phyloP scores from a whole-genome alignment of 1,139 yeast species.

The Scheffersomyces lignicola region DNA sequence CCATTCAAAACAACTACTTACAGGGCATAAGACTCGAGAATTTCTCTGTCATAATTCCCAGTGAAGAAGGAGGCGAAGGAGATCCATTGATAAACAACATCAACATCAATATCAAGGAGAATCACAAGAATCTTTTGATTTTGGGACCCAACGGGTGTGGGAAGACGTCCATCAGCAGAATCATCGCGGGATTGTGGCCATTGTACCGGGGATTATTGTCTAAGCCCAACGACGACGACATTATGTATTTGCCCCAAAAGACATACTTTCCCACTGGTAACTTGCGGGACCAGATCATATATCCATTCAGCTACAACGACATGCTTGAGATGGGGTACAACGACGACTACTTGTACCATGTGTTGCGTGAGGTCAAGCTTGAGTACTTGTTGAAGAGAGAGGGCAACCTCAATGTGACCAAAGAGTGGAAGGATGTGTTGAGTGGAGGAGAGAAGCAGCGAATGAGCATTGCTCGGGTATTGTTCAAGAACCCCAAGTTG shows the following conservation, averaged over 20 bases:
- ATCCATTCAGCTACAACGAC: constrained; percentile 77
- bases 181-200: constrained; percentile 92
- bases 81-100: constrained; percentile 55
- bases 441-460: constrained; percentile 97
- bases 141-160: constrained; percentile 91
- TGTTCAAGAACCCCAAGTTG: constrained; percentile 78
- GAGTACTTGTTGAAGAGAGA: constrained; percentile 72
- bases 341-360: constrained; percentile 68
- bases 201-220: constrained; percentile 79
- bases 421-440: constrained; percentile 88
- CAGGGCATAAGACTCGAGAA: constrained; percentile 81
- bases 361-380: constrained; percentile 73
- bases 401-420: constrained; percentile 59
- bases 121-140: constrained; percentile 70
- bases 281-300: constrained; percentile 82
- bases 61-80: constrained; percentile 55
- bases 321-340: constrained; percentile 73
- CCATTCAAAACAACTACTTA: constrained; percentile 70
- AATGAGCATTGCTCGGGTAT: constrained; percentile 82
- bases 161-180: constrained; percentile 81
- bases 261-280: constrained; percentile 69
- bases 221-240: constrained; percentile 71
- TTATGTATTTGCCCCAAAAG: constrained; percentile 78
- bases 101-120: constrained; percentile 59
- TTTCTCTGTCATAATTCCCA: constrained; percentile 80